Conservation (phyloP, 345 rosid species). For the Pistacia atlantica region DNA sequence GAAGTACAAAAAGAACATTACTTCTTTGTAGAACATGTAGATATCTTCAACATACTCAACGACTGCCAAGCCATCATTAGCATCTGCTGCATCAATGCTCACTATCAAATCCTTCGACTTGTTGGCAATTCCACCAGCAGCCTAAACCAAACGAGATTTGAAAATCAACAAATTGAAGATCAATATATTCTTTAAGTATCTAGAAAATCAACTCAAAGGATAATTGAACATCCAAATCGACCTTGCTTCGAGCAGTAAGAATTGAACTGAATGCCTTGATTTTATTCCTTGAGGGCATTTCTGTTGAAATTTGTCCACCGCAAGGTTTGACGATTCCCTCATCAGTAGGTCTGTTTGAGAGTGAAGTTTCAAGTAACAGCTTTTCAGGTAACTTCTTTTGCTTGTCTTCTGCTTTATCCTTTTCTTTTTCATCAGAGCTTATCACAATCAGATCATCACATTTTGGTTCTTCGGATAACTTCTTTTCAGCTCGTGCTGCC, state of each 20-base stretch:
- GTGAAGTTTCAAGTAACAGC: neutral
- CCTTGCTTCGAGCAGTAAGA: conserved; percentile 24
- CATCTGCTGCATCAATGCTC: conserved; percentile 14
- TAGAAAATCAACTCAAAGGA: neutral
- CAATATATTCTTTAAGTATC: neutral
- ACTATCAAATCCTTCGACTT: conserved; percentile 10
- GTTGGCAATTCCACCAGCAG: conserved; percentile 11
- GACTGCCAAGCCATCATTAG: conserved; percentile 11
- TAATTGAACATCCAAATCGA: neutral
- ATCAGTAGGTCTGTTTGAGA: neutral
- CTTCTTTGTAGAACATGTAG: conserved; percentile 20
- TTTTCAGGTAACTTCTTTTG: conserved; percentile 7
- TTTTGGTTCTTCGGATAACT: neutral
- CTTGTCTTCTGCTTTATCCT: neutral
- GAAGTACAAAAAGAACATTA: neutral
- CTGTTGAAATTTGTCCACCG: neutral
- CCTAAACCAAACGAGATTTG: neutral
- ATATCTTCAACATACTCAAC: conserved; percentile 22
- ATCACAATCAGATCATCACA: neutral
- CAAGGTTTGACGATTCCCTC: neutral
- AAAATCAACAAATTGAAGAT: neutral
- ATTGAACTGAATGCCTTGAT: conserved; percentile 17
- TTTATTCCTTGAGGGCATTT: neutral
- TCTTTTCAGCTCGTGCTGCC: conserved; percentile 1
- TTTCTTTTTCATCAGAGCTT: conserved; percentile 20